Evolutionary conservation across 805 yeast genomes (phyloP).

Genomic region (Cyberlindnera lachancei): DNA sequence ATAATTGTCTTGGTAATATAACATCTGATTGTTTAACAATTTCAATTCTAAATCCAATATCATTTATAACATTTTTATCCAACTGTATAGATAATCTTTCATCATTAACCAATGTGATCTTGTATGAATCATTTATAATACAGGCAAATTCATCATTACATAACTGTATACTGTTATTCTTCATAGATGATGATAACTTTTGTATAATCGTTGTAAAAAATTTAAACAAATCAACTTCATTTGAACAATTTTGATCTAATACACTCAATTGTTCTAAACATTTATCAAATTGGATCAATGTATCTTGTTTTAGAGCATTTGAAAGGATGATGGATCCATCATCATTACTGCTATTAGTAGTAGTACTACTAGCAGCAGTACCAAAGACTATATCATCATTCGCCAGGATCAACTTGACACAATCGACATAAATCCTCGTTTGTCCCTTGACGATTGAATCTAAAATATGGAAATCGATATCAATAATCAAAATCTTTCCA

Average conservation of each 20-base stretch:
- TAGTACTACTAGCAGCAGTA: constrained; percentile 6
- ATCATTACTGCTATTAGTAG: constrained; percentile 4
- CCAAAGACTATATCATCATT: constrained; percentile 19
- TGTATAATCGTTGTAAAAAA: constrained; percentile 8
- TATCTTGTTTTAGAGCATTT: constrained; percentile 10
- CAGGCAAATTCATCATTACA: constrained; percentile 14
- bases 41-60: constrained; percentile 11
- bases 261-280: constrained; percentile 14
- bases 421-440: constrained; percentile 11
- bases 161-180: constrained; percentile 11
- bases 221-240: constrained; percentile 17
- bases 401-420: constrained; percentile 19
- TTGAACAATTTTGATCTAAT: constrained; percentile 19
- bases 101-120: constrained; percentile 12
- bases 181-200: constrained; percentile 1
- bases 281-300: constrained; percentile 14
- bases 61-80: constrained; percentile 1
- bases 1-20: too few relatives aligned
- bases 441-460: constrained; percentile 5
- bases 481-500: constrained; percentile 23
- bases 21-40: too few relatives aligned
- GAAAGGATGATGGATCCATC: constrained; percentile 13
- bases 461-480: constrained; percentile 17
- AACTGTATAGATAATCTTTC: constrained; percentile 8
- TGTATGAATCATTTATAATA: constrained; percentile 6